These are phyloP conservation scores for Arabis hirsuta DNA, from an alignment of 345 rosid genomes.

Conservation along the genomic window DNA sequence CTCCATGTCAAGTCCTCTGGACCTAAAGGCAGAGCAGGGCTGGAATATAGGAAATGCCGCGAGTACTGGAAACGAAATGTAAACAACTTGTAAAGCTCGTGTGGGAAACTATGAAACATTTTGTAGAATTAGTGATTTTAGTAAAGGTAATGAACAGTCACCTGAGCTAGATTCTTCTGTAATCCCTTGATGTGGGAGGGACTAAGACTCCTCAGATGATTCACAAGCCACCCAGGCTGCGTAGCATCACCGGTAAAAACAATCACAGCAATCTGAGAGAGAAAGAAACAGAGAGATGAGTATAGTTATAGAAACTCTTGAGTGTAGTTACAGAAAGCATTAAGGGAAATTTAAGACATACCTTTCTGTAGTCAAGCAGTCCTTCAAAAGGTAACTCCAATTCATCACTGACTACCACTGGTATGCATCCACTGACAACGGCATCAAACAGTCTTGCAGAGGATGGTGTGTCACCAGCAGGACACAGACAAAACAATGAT, in stretches of 20 bases:
- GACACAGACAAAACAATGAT: conserved; percentile 78
- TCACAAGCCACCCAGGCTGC: conserved; percentile 72
- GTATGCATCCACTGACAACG: conserved; percentile 87
- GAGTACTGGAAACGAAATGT: conserved; percentile 57
- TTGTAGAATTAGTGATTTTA: neutral
- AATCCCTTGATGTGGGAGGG: conserved; percentile 56
- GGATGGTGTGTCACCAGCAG: conserved; percentile 95
- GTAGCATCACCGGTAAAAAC: conserved; percentile 75
- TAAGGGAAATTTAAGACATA: conserved; percentile 24
- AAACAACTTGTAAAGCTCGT: neutral
- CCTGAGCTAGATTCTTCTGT: conserved; percentile 68
- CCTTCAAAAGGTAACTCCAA: conserved; percentile 95
- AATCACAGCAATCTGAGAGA: conserved; percentile 70
- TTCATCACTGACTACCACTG: conserved; percentile 84
- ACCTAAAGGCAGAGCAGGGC: conserved; percentile 83
- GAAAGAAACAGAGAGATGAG: neutral
- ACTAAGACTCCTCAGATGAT: conserved; percentile 57
- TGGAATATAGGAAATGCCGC: conserved; percentile 78
- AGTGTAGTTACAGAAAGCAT: neutral
- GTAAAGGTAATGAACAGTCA: conserved; percentile 19
- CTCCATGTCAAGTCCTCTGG: conserved; percentile 92
- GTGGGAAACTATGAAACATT: neutral
- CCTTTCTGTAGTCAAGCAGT: conserved; percentile 78
- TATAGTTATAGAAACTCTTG: neutral
- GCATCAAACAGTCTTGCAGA: conserved; percentile 93